A percentile compares a stretch with the other conserved stretches of the same genome.
These are phyloP conservation scores for Hanseniaspora guilliermondii DNA, from an alignment of 805 yeast species.

Conservation along the genomic window DNA sequence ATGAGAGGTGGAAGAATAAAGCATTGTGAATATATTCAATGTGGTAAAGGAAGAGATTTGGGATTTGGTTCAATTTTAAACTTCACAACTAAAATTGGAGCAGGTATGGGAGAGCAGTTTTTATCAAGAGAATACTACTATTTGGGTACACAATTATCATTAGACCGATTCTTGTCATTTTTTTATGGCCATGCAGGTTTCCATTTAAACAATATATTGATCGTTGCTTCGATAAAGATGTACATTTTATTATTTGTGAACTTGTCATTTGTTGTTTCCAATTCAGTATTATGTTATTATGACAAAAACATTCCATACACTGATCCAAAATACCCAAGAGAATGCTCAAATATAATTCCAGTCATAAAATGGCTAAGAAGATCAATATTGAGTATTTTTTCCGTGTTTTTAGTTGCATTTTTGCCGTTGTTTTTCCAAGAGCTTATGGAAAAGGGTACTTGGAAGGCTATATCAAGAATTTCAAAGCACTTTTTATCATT, in stretches of 20 bases:
- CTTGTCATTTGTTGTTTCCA: slow-evolving; percentile 58
- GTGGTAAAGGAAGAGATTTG: slow-evolving; percentile 84
- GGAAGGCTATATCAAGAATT: slow-evolving; percentile 62
- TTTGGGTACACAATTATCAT: slow-evolving; percentile 65
- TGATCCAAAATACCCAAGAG: slow-evolving; percentile 51
- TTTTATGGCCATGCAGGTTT: slow-evolving; percentile 82
- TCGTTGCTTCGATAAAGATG: slow-evolving; percentile 59
- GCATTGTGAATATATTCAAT: slow-evolving; percentile 77
- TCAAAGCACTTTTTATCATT: slow-evolving; percentile 54
- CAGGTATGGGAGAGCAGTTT: slow-evolving; percentile 89
- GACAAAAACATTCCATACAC: slow-evolving; percentile 54
- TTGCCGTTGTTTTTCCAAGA: slow-evolving; percentile 70
- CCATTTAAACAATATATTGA: slow-evolving; percentile 69
- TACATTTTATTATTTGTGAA: slow-evolving; percentile 61
- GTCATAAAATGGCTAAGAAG: slow-evolving; percentile 73
- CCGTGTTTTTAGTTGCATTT: slow-evolving; percentile 69
- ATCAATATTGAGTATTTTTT: slow-evolving; percentile 66
- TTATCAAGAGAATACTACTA: slow-evolving; percentile 72
- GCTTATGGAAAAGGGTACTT: slow-evolving; percentile 67
- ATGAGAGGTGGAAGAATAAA: slow-evolving; percentile 79
- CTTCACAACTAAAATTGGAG: slow-evolving; percentile 79
- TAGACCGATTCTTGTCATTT: slow-evolving; percentile 70
- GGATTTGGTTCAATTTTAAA: slow-evolving; percentile 79
- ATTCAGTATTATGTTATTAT: slow-evolving; percentile 55
- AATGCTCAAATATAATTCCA: slow-evolving; percentile 63